These are phyloP conservation scores for Simmondsia chinensis DNA, from an alignment of 148 eudicot species.

Conservation along the genomic window DNA sequence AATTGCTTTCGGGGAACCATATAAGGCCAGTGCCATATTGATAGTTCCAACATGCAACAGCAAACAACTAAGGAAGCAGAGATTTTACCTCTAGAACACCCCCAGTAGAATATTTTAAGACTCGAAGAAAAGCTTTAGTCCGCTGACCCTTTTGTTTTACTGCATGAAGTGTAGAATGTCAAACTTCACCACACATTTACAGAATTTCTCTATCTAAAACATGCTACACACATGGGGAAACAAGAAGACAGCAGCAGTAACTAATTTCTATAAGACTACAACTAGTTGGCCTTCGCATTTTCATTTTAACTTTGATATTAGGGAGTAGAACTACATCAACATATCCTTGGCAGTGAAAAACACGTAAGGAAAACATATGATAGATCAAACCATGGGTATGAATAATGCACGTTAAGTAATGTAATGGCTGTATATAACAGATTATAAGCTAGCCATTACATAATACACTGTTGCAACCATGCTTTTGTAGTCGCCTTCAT, in stretches of 20 bases:
- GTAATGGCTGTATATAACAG: too few relatives aligned
- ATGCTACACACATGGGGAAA: background rate
- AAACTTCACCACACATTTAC: background rate
- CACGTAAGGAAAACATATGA: too few relatives aligned
- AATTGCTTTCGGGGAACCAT: background rate
- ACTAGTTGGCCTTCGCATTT: background rate
- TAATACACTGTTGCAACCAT: too few relatives aligned
- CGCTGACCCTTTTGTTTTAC: slow-evolving; percentile 60
- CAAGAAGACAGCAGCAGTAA: background rate
- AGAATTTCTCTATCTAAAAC: too few relatives aligned
- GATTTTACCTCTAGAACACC: slow-evolving; percentile 82
- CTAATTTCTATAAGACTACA: background rate
- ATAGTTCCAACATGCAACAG: background rate
- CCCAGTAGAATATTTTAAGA: slow-evolving; percentile 79
- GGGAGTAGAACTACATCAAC: too few relatives aligned
- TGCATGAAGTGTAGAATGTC: slow-evolving; percentile 24
- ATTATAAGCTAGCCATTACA: too few relatives aligned
- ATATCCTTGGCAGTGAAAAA: too few relatives aligned
- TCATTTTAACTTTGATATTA: too few relatives aligned
- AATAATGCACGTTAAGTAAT: too few relatives aligned
- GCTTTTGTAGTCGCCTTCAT: too few relatives aligned
- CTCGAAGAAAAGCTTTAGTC: slow-evolving; percentile 79
- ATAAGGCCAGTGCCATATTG: background rate
- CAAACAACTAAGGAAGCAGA: background rate
- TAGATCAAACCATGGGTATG: too few relatives aligned